Conservation (phyloP, 2,329 filamentous ascomycete species). For the Alternaria longipes region DNA sequence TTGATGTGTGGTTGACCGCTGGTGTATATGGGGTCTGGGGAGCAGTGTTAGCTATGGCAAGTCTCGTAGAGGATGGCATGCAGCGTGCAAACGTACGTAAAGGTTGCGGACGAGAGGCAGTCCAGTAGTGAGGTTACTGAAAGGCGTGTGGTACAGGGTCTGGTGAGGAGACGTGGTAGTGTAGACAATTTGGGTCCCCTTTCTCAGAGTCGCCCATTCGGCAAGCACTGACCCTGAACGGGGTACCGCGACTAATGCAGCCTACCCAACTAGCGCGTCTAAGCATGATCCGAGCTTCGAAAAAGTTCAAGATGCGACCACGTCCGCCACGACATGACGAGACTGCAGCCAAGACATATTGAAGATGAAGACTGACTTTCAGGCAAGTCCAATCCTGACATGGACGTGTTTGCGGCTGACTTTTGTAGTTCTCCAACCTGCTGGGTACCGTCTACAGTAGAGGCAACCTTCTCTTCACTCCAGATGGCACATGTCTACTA, state of each 20-base stretch:
- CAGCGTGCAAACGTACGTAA: conserved; percentile 10
- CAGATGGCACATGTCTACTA: conserved; percentile 93
- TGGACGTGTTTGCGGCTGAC: conserved; percentile 35
- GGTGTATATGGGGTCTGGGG: conserved; percentile 31
- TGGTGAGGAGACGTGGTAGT: conserved; percentile 34
- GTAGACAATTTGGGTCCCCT: conserved; percentile 50
- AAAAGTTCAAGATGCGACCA: conserved; percentile 47
- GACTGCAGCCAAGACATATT: conserved; percentile 6
- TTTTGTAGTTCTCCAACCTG: conserved; percentile 92
- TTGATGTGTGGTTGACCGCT: conserved; percentile 29
- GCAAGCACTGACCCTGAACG: conserved; percentile 50
- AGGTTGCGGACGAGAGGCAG: not conserved
- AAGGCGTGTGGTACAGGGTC: conserved; percentile 16
- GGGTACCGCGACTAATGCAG: conserved; percentile 45
- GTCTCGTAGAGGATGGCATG: not conserved
- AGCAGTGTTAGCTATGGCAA: conserved; percentile 24
- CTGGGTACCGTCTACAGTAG: conserved; percentile 98
- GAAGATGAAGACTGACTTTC: conserved; percentile 98
- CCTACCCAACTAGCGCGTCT: conserved; percentile 23
- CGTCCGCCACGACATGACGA: conserved; percentile 34
- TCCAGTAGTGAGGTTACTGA: conserved; percentile 15
- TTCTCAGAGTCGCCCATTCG: conserved; percentile 51
- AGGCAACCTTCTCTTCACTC: conserved; percentile 95
- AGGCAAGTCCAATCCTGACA: conserved; percentile 65
- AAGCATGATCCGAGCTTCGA: conserved; percentile 26